Evolutionary conservation across 345 rosid genomes (phyloP), one percentile per base, ranked within the genome.

Genomic region (Toxicodendron radicans): DNA sequence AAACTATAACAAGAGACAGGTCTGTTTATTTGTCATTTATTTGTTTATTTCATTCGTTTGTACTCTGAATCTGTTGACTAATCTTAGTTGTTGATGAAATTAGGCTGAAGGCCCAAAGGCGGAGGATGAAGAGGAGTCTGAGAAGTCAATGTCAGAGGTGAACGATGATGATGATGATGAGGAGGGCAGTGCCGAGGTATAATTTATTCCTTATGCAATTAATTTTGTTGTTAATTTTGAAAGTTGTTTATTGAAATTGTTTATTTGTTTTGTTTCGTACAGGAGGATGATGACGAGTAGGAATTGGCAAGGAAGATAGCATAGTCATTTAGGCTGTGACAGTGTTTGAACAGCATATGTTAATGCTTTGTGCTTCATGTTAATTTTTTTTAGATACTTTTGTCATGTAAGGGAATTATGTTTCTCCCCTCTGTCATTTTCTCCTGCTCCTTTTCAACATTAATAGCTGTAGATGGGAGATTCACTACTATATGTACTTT

Each of bases 71-170:
- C 16, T 0, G 30, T 18, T 2, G 2, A 49, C 32, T 33, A 13
- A 35, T 56, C 0, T 21, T 7, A 11, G 2, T 20, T 53, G 53
- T 9, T 51, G 0, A 24, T 52, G 2, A 57, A 41, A 41, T 49
- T 78, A 95, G 99, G 87, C 88, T 75, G 97, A 95, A 81, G 97
- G 81, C 7, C 81, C 95, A 23, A 87, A 88, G 52, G 76, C 65
- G 0, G 87, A 89, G 20, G 93, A 88, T 0, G 93, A 92, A 41
- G 98, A 80, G 16, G 99, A 93, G 66, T 95, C 99, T 6, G 99
- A 91, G 83, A 95, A 95, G 88, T 95, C 99, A 0, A 76, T 87
- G 61, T 95, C 99, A 0, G 99, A 95, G 83, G 96, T 95, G 46
- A 88, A 93, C 61, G 97, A 95, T 48, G 97, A 91, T 16, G 96